A percentile compares a stretch with the other conserved stretches of the same genome.
These are phyloP conservation scores for Citrus mangshanensis DNA, from an alignment of 345 rosid genomes.

Conservation along the genomic window DNA sequence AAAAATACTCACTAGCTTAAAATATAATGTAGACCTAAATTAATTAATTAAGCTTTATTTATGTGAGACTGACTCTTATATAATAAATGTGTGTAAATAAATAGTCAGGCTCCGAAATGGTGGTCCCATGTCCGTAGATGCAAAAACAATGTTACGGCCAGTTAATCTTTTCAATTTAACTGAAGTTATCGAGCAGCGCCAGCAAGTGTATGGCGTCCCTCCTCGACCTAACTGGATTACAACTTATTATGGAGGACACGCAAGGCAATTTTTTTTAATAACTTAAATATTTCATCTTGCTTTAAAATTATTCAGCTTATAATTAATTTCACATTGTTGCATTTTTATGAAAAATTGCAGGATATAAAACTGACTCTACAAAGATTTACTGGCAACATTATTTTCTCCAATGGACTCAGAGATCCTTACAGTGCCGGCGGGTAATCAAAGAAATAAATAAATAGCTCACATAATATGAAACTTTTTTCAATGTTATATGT, in stretches of 20 bases:
- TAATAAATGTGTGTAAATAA: no score
- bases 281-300: no score
- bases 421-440: slow-evolving; percentile 48
- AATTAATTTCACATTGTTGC: no score
- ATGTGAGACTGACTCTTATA: no score
- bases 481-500: no score
- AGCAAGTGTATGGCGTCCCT: slow-evolving; percentile 5
- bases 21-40: no score
- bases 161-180: slow-evolving; percentile 16
- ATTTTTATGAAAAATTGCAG: slow-evolving; percentile 15
- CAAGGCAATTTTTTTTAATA: background rate
- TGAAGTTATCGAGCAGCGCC: slow-evolving; percentile 11
- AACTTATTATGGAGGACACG: slow-evolving; percentile 49
- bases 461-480: background rate
- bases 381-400: slow-evolving; percentile 44
- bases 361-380: slow-evolving; percentile 29
- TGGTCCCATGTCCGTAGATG: slow-evolving; percentile 35
- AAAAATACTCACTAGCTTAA: no score
- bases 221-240: slow-evolving; percentile 58
- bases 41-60: no score
- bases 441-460: slow-evolving; percentile 12
- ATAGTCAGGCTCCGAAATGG: slow-evolving; percentile 49
- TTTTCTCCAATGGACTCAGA: slow-evolving; percentile 39
- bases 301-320: background rate
- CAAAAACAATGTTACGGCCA: slow-evolving; percentile 36